Evolutionary conservation across 345 rosid species (phyloP), one percentile per base, ranked within the genome.

Genomic region (Luvunga scandens): DNA sequence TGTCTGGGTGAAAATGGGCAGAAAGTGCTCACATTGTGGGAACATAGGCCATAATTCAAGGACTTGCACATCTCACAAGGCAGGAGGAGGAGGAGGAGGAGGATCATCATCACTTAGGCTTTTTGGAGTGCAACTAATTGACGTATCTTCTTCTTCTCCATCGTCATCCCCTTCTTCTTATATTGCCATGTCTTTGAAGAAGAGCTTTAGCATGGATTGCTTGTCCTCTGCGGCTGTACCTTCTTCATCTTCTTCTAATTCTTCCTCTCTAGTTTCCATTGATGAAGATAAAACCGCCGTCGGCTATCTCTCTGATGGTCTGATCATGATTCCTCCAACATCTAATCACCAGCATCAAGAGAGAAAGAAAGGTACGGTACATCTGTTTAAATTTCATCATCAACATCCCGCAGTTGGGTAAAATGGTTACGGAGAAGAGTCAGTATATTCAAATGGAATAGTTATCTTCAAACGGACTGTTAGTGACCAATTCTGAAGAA

Each of bases 11-110:
- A 77, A 83, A 72, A 91, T 91, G 94, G 89, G 90, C 80, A 91
- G 94, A 72, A 91, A 86, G 75, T 91, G 94, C 85, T 91, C 94
- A 65, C 91, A 87, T 71, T 91, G 92, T 66, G 89, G 92, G 62
- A 89, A 84, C 86, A 79, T 72, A 9, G 94, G 94, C 45, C 94
- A 91, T 66, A 91, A 91, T 84, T 86, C 92, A 19, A 85, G 92
- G 79, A 89, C 92, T 57, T 89, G 94, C 81, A 75, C 77, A 27
- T 34, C 56, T 63, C 71, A 36, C 82, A 78, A 79, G 76, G 76
- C 81, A 71, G 57, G 22, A 53, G 56, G 56, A 53, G 56, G 22
- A 50, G 55, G 55, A 48, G 55, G 55, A 48, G 56, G 57, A 53
- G 56, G 56, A 50, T 4, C 7, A 50, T 16, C 21, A 53, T 16